Base-by-base conservation (phyloP, 768 basidiomycete genomes). In the Pleurotus tuber-regium region DNA sequence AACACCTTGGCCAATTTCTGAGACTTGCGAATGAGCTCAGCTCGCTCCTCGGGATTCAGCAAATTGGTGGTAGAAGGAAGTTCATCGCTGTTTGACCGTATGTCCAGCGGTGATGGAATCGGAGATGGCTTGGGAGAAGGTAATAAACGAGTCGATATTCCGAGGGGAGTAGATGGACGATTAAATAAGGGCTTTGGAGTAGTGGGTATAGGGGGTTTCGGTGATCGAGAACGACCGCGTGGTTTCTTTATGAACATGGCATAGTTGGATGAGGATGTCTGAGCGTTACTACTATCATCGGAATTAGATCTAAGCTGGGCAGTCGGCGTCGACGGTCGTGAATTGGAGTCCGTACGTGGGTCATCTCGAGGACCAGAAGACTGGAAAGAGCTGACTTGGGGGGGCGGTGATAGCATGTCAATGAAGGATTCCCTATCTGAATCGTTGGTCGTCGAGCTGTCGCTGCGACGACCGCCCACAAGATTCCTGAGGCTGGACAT, bases 1-100 rank as follows among this genome's bases (percentile, higher is more conserved):
- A 92, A 84, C n/a, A 92, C 70, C 55, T 85, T 84, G n/a, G 86
- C 75, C 42, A 92, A 78, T 66, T 93, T 93, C 59, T 86, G 83
- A 44, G 83, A 80, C 58, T 84, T 86, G 49, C 81, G 75, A 26
- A 92, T 72, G 51, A 86, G 81, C 43, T 87, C 87, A 0, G 85
- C 79, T 25, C 90, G 87, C 56, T 87, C 82, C 9, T 76, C 72
- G 14, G 82, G 69, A 55, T 73, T 72, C 41, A 90, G 82, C 56
- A 76, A 67, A 66, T 92, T 91, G 4, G 82, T 83, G 2, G 86
- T 87, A 1, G 83, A 80, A 0, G 86, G 85, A 18, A 79, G 67
- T 14, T 23, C 29, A 33, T 48, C 46, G 46, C 21, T 33, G 16
- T n/a, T 26, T 9, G 46, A 28, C 6, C 46, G 29, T 19, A 54